Evolutionary conservation across 2,329 filamentous ascomycete genomes (phyloP).

Genomic region (Ophiostoma novo-ulmi): DNA sequence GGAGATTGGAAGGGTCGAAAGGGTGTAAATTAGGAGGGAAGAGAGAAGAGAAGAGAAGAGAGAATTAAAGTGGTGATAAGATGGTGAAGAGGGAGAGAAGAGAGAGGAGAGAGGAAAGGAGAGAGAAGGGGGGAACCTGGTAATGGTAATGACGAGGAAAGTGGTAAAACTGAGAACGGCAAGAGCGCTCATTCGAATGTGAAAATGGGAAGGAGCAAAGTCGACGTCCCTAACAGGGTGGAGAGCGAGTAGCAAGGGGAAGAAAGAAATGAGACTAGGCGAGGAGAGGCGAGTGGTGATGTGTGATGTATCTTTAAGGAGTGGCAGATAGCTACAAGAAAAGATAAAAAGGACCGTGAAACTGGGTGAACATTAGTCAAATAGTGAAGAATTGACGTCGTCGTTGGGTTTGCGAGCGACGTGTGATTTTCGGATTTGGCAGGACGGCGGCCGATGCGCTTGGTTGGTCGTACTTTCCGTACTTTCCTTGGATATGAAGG

Average conservation of each 20-base stretch:
- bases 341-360: neutral
- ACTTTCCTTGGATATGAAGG: slow-evolving; percentile 8
- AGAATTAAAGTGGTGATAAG: neutral
- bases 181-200: neutral
- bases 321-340: neutral
- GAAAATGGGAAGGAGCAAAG: slow-evolving; percentile 4
- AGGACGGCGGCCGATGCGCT: neutral
- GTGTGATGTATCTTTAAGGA: slow-evolving; percentile 1
- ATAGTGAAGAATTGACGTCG: neutral
- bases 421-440: neutral
- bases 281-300: slow-evolving; percentile 17
- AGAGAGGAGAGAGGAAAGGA: neutral
- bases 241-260: slow-evolving; percentile 8
- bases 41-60: neutral
- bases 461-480: slow-evolving; percentile 6
- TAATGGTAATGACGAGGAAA: neutral
- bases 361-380: neutral
- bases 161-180: slow-evolving; percentile 1
- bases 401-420: neutral
- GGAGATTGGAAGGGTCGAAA: neutral
- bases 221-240: neutral
- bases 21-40: neutral
- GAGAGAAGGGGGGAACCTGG: neutral
- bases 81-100: neutral
- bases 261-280: slow-evolving; percentile 15